These are phyloP conservation scores for Mucuna pruriens DNA, from an alignment of 306 rosid genomes.

Conservation along the genomic window DNA sequence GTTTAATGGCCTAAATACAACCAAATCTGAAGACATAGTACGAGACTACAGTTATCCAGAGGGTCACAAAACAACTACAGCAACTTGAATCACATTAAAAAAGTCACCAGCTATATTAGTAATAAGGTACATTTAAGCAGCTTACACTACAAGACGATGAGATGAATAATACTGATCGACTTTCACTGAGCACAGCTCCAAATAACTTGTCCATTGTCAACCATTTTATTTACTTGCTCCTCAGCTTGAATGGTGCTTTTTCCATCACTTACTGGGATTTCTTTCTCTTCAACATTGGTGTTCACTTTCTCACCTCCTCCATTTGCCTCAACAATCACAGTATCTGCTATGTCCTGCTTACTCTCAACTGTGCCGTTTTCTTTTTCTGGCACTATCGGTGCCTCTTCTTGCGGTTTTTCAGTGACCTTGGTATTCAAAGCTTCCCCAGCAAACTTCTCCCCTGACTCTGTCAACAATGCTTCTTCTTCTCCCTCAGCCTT, in stretches of 20 bases:
- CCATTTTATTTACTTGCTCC: slow-evolving; percentile 48
- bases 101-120: slow-evolving; percentile 29
- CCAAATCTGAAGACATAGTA: slow-evolving; percentile 37
- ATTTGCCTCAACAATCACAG: slow-evolving; percentile 38
- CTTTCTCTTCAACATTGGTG: slow-evolving; percentile 40
- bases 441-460: slow-evolving; percentile 42
- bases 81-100: slow-evolving; percentile 23
- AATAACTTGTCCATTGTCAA: slow-evolving; percentile 61
- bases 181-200: slow-evolving; percentile 48
- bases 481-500: slow-evolving; percentile 36
- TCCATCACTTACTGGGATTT: slow-evolving; percentile 42
- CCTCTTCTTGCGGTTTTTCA: slow-evolving; percentile 20
- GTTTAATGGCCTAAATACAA: slow-evolving; percentile 45
- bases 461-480: slow-evolving; percentile 36
- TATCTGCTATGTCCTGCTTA: slow-evolving; percentile 36
- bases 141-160: slow-evolving; percentile 33
- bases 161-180: neutral
- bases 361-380: slow-evolving; percentile 46
- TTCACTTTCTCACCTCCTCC: slow-evolving; percentile 51
- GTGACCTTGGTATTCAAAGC: slow-evolving; percentile 29
- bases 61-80: slow-evolving; percentile 40
- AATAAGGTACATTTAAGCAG: slow-evolving; percentile 46
- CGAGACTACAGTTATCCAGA: slow-evolving; percentile 53
- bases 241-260: slow-evolving; percentile 43
- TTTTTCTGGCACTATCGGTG: slow-evolving; percentile 35